These are phyloP conservation scores for Leccinum olivaceopallidum DNA, from an alignment of 768 basidiomycete genomes.

Conservation along the genomic window DNA sequence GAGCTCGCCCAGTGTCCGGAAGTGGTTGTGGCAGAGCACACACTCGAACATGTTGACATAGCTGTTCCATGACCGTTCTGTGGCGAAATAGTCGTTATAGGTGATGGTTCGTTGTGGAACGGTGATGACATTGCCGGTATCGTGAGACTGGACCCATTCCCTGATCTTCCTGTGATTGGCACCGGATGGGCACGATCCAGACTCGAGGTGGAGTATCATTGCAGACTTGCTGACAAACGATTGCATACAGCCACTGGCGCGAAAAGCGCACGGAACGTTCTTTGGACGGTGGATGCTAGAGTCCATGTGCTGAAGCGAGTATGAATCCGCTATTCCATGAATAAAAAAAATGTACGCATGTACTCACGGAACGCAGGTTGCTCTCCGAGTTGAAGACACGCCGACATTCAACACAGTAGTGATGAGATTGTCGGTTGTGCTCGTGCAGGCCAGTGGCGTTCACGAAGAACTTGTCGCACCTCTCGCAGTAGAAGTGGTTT, in stretches of 20 bases:
- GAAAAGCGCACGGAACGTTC: conserved; percentile 39
- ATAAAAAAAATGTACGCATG: no score
- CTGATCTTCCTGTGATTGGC: conserved; percentile 39
- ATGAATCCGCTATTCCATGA: background rate
- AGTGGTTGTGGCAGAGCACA: conserved; percentile 54
- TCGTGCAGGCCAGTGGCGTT: conserved; percentile 41
- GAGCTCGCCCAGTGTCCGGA: conserved; percentile 42
- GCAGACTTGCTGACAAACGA: conserved; percentile 55
- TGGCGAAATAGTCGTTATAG: conserved; percentile 30
- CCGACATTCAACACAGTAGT: conserved; percentile 48
- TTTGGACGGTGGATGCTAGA: conserved; percentile 50
- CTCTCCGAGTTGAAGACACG: conserved; percentile 39
- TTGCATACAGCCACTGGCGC: conserved; percentile 39
- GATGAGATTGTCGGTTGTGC: conserved; percentile 45
- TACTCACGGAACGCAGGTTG: conserved; percentile 19
- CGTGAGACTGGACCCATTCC: conserved; percentile 40
- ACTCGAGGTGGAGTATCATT: conserved; percentile 63
- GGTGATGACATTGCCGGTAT: conserved; percentile 46
- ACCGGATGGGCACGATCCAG: conserved; percentile 55
- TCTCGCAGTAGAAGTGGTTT: conserved; percentile 43
- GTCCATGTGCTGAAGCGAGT: conserved; percentile 44
- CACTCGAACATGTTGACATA: conserved; percentile 53
- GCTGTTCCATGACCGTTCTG: conserved; percentile 40
- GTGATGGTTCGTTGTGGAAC: conserved; percentile 53
- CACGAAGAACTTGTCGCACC: conserved; percentile 44